A percentile compares a stretch with the other conserved stretches of the same genome.
Evolutionary conservation across 2,329 filamentous ascomycete genomes (phyloP).

Genomic region (Neurospora sp.): DNA sequence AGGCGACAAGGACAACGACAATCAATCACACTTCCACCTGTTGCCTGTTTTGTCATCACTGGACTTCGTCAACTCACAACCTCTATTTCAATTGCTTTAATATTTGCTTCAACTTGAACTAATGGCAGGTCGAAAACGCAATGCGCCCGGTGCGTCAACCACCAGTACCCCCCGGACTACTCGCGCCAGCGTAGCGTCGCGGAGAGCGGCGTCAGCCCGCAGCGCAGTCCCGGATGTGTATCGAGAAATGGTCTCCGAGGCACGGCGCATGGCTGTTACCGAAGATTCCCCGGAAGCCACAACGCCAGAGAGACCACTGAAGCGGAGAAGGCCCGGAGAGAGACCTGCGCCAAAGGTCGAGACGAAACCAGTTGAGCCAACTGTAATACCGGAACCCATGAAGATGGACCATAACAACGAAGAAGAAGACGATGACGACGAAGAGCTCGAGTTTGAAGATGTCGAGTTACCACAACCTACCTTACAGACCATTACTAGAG

Average conservation of each 20-base stretch:
- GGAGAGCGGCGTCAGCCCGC: not conserved
- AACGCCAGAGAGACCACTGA: conserved; percentile 28
- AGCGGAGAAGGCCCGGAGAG: conserved; percentile 30
- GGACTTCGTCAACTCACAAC: not conserved
- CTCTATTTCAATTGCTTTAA: not conserved
- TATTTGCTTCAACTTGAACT: not conserved
- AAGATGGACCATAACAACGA: not conserved
- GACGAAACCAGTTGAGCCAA: not conserved
- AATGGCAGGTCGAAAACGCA: conserved; percentile 19
- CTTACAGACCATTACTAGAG: conserved; percentile 40
- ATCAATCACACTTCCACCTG: not conserved
- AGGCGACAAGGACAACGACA: not conserved
- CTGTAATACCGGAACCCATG: not conserved
- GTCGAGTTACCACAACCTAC: conserved; percentile 36
- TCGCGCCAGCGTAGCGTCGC: conserved; percentile 6
- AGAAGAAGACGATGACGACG: conserved; percentile 22
- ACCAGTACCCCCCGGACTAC: conserved; percentile 6
- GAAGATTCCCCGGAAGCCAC: not conserved
- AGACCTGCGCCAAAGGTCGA: conserved; percentile 3
- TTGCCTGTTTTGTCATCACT: not conserved
- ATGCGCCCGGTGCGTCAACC: conserved; percentile 5
- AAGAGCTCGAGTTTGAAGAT: conserved; percentile 40
- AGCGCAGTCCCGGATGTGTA: conserved; percentile 10
- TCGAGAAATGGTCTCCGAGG: conserved; percentile 14
- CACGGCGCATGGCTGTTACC: not conserved